Base-by-base conservation (phyloP, 352 stramenopile species). In the Globisporangium splendens region DNA sequence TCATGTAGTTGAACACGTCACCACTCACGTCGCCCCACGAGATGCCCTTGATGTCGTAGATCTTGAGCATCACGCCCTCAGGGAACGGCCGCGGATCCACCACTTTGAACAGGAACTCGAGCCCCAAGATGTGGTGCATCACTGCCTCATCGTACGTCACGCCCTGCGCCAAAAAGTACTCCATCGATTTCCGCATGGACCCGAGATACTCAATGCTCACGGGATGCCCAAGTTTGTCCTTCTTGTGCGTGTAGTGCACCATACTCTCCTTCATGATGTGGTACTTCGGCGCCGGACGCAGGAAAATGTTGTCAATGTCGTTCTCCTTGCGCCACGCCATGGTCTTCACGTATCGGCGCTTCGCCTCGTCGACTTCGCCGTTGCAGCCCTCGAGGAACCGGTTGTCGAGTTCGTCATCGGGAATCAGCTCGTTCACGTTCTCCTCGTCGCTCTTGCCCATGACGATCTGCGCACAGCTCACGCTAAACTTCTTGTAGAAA, bases 11-110 rank as follows among this genome's bases (percentile, higher is more conserved):
- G 22, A 89, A 81, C 18, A 88, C 77, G 42, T 89, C 79, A 22
- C 77, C 79, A 35, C 70, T 73, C 56, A 91, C 59, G 65, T 88
- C 79, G n/a, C 66, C 60, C 79, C 89, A 88, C 7, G 73, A 86
- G 52, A 91, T 88, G 41, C 81, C 81, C 49, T 86, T 83, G 48
- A 91, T 79, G 54, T 91, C 81, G 49, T 85, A 78, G 31, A 91
- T 79, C 61, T 87, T 87, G 35, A 89, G 58, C 72, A 86, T 80
- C 51, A 74, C 80, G 38, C 81, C 79, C 20, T 89, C 61, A 1
- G 77, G 77, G 48, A 75, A 89, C 31, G 69, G 66, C 1, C 79
- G 79, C 24, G 77, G 73, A 39, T 91, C 81, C 11, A 89, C 56
- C 22, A 89, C 75, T 28, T 77, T 75, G 77, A 77, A 89, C 43